Evolutionary conservation across 179 eudicot genomes (phyloP), one percentile per base, ranked within the genome.

Genomic region (Nepenthes alata): DNA sequence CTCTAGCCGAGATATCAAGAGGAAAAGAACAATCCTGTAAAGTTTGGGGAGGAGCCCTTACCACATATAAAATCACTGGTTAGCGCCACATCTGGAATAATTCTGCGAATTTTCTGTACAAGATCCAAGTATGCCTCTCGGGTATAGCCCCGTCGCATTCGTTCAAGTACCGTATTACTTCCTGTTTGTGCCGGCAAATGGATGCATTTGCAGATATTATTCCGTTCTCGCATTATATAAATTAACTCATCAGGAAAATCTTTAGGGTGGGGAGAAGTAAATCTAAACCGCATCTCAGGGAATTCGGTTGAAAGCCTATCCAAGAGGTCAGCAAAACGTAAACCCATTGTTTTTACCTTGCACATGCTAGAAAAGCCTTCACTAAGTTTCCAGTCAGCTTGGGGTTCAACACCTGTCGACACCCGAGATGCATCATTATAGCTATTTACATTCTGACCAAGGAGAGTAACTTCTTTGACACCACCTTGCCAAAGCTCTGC

Each of bases 131-230:
- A 94, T 59, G 94, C 95, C 75, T 90, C 97, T 69, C 96, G 84
- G 35, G 99, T 85, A 67, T 94, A 87, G 50, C 97, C 97, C 45
- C 97, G 80, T 4, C 94, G 77, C 99, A 94, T 94, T 67, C 91
- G 80, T 70, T 94, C 80, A 62, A 94, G 94, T 61, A 90, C 90
- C 57, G 80, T 60, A 63, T 81, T 87, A 67, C 76, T 93, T 67
- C 98, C 99, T n/a, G 94, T 70, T 69, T 94, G 99, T 55, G 99
- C 97, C 52, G 99, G 99, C 76, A 94, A 73, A 75, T 94, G 99
- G 64, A 94, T 83, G 67, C 78, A 77, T 58, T 87, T 94, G 80
- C 99, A 94, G 70, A 94, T 79, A 77, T 93, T 93, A 72, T 89
- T 61, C 57, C 97, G 83, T 59, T 93, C 88, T 63, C 82, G 76